phyloP scores from a whole-genome alignment of 306 rosid genomes.

The Carpinus viminea region DNA sequence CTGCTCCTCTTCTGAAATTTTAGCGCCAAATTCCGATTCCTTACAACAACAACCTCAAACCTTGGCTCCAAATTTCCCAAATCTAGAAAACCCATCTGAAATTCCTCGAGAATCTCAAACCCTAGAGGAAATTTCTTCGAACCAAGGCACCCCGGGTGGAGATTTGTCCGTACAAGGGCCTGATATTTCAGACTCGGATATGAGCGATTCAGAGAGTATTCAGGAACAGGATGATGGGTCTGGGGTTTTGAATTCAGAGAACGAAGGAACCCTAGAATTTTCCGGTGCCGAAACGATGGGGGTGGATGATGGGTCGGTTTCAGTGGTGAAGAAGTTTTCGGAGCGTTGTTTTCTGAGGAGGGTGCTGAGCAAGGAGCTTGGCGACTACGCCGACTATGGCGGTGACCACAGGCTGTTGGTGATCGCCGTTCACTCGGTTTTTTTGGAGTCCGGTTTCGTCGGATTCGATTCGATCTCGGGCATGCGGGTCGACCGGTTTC shows the following conservation, averaged over 20 bases:
- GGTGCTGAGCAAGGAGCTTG: constrained; percentile 46
- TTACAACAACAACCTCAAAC: constrained; percentile 14
- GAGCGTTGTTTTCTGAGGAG: constrained; percentile 53
- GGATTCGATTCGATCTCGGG: constrained; percentile 41
- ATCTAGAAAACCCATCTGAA: constrained; percentile 2
- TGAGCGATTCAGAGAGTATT: background rate
- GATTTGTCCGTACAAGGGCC: background rate
- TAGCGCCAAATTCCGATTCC: background rate
- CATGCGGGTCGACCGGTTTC: constrained; percentile 22
- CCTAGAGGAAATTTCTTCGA: background rate
- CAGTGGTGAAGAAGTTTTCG: constrained; percentile 26
- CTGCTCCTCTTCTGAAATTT: constrained; percentile 18
- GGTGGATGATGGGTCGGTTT: constrained; percentile 42
- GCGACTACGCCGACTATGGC: constrained; percentile 36
- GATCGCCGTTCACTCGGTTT: constrained; percentile 57
- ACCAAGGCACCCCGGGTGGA: background rate
- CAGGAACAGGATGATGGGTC: constrained; percentile 4
- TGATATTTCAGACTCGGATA: constrained; percentile 4
- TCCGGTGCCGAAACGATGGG: constrained; percentile 29
- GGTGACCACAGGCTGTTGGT: constrained; percentile 48
- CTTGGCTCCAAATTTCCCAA: constrained; percentile 27
- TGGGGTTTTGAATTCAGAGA: constrained; percentile 8
- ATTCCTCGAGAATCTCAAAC: background rate
- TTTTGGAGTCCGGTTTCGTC: constrained; percentile 77
- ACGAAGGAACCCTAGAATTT: constrained; percentile 7